Percentiles rank a stretch among this genome's conserved stretches.
Conservation (phyloP, 139 green algal genomes). For the Micractinium conductrix region DNA sequence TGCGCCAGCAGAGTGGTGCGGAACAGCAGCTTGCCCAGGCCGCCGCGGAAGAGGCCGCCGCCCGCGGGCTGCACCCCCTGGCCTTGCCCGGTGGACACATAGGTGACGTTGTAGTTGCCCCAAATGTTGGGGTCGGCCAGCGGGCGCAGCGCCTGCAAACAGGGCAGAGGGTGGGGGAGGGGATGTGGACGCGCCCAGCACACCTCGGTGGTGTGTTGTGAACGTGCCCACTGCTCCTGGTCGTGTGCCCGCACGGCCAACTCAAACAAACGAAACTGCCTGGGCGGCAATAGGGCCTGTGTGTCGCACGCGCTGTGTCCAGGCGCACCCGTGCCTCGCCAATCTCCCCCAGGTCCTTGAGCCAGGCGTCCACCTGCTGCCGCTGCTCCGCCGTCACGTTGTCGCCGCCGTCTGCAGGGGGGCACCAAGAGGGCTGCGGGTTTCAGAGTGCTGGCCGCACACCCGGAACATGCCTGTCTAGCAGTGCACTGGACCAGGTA, state of each 20-base stretch:
- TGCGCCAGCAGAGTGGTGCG: conserved; percentile 73
- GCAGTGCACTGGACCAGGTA: no score
- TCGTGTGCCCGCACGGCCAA: no score
- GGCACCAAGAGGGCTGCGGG: no score
- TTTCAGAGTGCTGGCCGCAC: no score
- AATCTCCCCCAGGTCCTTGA: conserved; percentile 57
- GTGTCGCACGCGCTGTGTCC: no score
- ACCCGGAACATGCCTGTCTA: no score
- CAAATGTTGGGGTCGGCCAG: conserved; percentile 73
- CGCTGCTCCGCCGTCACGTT: conserved; percentile 25
- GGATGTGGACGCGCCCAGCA: neutral
- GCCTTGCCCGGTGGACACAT: conserved; percentile 42
- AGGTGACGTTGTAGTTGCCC: conserved; percentile 81
- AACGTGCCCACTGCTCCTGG: no score
- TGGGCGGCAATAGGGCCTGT: no score
- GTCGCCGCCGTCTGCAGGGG: conserved; percentile 59
- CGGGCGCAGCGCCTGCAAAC: conserved; percentile 56
- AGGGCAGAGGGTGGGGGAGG: neutral
- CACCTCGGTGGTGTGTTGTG: no score
- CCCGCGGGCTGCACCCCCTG: conserved; percentile 60
- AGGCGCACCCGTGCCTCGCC: conserved; percentile 29
- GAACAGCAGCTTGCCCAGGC: conserved; percentile 72
- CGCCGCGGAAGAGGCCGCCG: conserved; percentile 69
- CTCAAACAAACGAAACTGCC: no score
- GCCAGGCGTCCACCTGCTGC: conserved; percentile 42